A percentile compares a stretch with the other conserved stretches of the same genome.
Evolutionary conservation across 371 early-diverging fungal genomes (phyloP).

Genomic region (Mortierella sp.): DNA sequence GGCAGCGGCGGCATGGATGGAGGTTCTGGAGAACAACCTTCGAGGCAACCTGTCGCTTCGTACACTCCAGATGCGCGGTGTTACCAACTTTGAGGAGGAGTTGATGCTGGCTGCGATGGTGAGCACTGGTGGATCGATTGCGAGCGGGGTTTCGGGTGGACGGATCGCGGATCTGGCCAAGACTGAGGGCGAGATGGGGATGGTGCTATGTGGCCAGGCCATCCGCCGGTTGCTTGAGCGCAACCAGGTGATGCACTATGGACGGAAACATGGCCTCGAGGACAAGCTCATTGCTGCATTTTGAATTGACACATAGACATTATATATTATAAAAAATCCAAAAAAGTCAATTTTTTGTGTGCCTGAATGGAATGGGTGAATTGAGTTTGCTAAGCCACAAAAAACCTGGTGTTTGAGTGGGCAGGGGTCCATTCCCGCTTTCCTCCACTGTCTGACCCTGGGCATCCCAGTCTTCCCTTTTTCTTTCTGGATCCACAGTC

Average conservation of each 20-base stretch:
- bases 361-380: too few relatives aligned
- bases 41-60: slow-evolving; percentile 25
- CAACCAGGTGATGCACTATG: slow-evolving; percentile 46
- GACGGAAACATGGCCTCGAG: slow-evolving; percentile 38
- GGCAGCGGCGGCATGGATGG: slow-evolving; percentile 37
- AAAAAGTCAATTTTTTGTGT: too few relatives aligned
- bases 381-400: slow-evolving; percentile 16
- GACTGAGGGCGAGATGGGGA: slow-evolving; percentile 24
- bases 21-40: slow-evolving; percentile 24
- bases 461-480: not conserved
- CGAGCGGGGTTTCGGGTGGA: slow-evolving; percentile 15
- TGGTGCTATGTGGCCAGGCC: slow-evolving; percentile 24
- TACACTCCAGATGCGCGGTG: slow-evolving; percentile 37
- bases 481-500: not conserved
- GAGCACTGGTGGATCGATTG: slow-evolving; percentile 15
- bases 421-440: not conserved
- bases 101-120: slow-evolving; percentile 15
- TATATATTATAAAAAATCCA: not conserved
- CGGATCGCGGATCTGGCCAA: slow-evolving; percentile 3
- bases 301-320: not conserved
- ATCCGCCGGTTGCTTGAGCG: slow-evolving; percentile 35
- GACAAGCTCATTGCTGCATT: slow-evolving; percentile 24
- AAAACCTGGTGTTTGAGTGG: not conserved
- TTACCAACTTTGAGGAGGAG: slow-evolving; percentile 50
- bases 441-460: not conserved